A percentile compares a stretch with the other conserved stretches of the same genome.
Evolutionary conservation across 768 basidiomycete species (phyloP).

Genomic region (Boletus reticuloceps): DNA sequence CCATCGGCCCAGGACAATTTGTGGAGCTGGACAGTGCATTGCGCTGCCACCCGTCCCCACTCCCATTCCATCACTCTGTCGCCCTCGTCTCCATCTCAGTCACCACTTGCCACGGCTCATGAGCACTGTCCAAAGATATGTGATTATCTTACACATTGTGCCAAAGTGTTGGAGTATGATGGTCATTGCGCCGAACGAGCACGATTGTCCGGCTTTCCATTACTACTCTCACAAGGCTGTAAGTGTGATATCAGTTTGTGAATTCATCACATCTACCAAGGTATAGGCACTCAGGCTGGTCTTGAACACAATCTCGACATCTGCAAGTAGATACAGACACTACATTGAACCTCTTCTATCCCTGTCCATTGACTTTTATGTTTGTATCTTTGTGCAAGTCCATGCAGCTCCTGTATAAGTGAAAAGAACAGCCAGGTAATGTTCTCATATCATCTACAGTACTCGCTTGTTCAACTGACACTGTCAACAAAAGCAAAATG

Average conservation of each 20-base stretch:
- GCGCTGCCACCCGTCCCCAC: too few species aligned
- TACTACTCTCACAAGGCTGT: slow-evolving; percentile 82
- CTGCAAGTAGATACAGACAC: slow-evolving; percentile 89
- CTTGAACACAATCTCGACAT: slow-evolving; percentile 77
- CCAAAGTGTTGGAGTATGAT: too few species aligned
- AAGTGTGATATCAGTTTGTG: slow-evolving; percentile 25
- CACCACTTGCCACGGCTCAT: too few species aligned
- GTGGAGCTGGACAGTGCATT: too few species aligned
- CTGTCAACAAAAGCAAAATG: slow-evolving; percentile 60
- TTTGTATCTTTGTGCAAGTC: slow-evolving; percentile 85
- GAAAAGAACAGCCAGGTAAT: slow-evolving; percentile 74
- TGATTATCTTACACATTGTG: too few species aligned
- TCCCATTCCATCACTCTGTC: too few species aligned
- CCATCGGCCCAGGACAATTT: too few species aligned
- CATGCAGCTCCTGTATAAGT: slow-evolving; percentile 74
- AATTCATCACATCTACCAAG: slow-evolving; percentile 1
- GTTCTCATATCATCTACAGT: slow-evolving; percentile 16
- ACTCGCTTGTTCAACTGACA: slow-evolving; percentile 1
- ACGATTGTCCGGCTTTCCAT: too few species aligned
- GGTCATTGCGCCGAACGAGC: too few species aligned
- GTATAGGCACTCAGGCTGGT: slow-evolving; percentile 84
- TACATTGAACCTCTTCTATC: slow-evolving; percentile 87
- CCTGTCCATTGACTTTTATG: slow-evolving; percentile 96
- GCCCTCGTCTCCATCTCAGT: too few species aligned
- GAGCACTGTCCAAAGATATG: too few species aligned